Conservation (phyloP, 805 yeast genomes). For the Wickerhamomyces kurtzmanii region DNA sequence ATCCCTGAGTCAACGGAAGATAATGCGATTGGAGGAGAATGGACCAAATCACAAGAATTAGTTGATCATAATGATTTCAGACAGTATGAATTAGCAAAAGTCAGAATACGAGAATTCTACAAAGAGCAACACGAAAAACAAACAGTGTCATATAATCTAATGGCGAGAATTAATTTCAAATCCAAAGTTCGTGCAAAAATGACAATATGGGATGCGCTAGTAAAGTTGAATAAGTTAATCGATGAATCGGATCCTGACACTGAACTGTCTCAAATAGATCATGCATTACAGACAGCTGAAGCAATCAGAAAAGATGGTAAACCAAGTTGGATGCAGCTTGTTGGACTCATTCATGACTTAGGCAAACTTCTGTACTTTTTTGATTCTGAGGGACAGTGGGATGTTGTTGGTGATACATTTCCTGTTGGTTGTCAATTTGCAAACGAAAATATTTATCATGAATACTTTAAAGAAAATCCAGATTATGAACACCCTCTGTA, state of each 20-base stretch:
- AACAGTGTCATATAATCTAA: conserved; percentile 64
- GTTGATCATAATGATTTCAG: conserved; percentile 35
- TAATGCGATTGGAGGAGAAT: conserved; percentile 1
- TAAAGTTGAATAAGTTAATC: conserved; percentile 46
- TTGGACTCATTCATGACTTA: conserved; percentile 62
- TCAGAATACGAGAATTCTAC: conserved; percentile 56
- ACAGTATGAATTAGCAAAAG: conserved; percentile 61
- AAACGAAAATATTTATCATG: conserved; percentile 48
- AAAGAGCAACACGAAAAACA: conserved; percentile 61
- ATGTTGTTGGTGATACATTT: conserved; percentile 72
- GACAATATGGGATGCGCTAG: conserved; percentile 66
- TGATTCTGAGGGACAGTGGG: conserved; percentile 73
- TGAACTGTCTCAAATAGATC: conserved; percentile 65
- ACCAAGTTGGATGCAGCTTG: conserved; percentile 71
- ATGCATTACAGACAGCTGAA: conserved; percentile 68
- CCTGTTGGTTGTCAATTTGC: conserved; percentile 66
- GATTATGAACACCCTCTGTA: conserved; percentile 56
- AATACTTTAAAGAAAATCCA: conserved; percentile 49
- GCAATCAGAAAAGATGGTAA: conserved; percentile 58
- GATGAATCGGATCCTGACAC: conserved; percentile 75
- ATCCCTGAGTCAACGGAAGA: conserved; percentile 3
- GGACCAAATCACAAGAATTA: conserved; percentile 1
- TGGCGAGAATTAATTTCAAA: conserved; percentile 63
- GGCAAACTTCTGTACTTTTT: conserved; percentile 62
- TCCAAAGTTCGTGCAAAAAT: conserved; percentile 56